Conservation (phyloP, 2,329 filamentous ascomycete species). For the Pseudocercospora fijiensis region DNA sequence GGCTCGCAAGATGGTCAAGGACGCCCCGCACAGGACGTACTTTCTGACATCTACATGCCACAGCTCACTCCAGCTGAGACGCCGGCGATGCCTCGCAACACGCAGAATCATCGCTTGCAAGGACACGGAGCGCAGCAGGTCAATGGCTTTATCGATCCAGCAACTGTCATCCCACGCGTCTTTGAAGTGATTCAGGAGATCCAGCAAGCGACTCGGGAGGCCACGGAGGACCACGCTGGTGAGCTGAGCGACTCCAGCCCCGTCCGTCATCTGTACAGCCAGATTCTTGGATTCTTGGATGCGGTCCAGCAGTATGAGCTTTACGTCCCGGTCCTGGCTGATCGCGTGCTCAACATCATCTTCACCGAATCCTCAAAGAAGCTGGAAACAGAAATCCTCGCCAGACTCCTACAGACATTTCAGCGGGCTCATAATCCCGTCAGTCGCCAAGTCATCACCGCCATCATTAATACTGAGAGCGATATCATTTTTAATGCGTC, state of each 20-base stretch:
- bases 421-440: slow-evolving; percentile 61
- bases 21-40: slow-evolving; percentile 61
- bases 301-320: slow-evolving; percentile 55
- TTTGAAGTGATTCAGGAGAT: slow-evolving; percentile 57
- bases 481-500: slow-evolving; percentile 63
- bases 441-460: slow-evolving; percentile 54
- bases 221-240: slow-evolving; percentile 57
- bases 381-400: slow-evolving; percentile 63
- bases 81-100: slow-evolving; percentile 60
- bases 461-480: slow-evolving; percentile 54
- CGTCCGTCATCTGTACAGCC: slow-evolving; percentile 59
- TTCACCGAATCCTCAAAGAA: slow-evolving; percentile 56
- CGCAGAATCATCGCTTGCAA: slow-evolving; percentile 52
- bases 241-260: slow-evolving; percentile 56
- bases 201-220: slow-evolving; percentile 56
- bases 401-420: slow-evolving; percentile 60
- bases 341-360: slow-evolving; percentile 42
- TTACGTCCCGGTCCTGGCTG: slow-evolving; percentile 8
- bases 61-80: slow-evolving; percentile 63
- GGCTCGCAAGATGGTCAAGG: slow-evolving; percentile 56
- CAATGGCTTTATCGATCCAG: slow-evolving; percentile 61
- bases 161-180: slow-evolving; percentile 55
- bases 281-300: slow-evolving; percentile 56
- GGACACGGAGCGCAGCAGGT: slow-evolving; percentile 43
- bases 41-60: slow-evolving; percentile 63